Conservation (phyloP, 345 rosid genomes). For the Eutrema heterophyllum region DNA sequence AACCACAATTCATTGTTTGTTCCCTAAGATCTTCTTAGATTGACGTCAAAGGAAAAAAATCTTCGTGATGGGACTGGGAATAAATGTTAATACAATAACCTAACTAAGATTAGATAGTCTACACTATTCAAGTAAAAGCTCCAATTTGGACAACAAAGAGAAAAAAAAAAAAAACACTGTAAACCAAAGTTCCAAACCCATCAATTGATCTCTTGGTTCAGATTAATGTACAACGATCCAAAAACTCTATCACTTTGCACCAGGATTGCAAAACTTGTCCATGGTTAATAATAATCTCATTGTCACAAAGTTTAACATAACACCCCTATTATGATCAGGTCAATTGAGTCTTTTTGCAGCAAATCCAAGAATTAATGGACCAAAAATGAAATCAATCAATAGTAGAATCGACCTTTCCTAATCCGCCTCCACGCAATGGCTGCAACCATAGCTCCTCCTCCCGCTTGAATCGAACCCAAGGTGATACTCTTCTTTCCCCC, state of each 20-base stretch:
- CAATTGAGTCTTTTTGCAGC: background rate
- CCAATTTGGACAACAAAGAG: too few relatives aligned
- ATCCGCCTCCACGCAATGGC: constrained; percentile 64
- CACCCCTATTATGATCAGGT: background rate
- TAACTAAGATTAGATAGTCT: background rate
- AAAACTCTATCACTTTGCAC: background rate
- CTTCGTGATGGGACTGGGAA: background rate
- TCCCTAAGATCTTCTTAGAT: background rate
- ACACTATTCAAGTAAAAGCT: background rate
- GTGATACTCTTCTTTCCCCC: constrained; percentile 41
- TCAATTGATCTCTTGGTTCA: background rate
- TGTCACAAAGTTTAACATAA: background rate
- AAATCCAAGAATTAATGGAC: background rate
- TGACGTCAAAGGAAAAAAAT: background rate
- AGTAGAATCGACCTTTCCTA: constrained; percentile 43
- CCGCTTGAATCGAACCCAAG: constrained; percentile 51
- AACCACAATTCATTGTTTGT: background rate
- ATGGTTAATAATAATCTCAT: background rate
- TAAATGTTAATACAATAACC: background rate
- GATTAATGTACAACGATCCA: background rate
- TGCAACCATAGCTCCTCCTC: constrained; percentile 84
- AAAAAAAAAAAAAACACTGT: background rate
- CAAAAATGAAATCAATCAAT: background rate
- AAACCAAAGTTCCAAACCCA: background rate
- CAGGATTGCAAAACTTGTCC: background rate